Conservation (phyloP, 257 asterid species). For the Parsonsia alboflavescens region DNA sequence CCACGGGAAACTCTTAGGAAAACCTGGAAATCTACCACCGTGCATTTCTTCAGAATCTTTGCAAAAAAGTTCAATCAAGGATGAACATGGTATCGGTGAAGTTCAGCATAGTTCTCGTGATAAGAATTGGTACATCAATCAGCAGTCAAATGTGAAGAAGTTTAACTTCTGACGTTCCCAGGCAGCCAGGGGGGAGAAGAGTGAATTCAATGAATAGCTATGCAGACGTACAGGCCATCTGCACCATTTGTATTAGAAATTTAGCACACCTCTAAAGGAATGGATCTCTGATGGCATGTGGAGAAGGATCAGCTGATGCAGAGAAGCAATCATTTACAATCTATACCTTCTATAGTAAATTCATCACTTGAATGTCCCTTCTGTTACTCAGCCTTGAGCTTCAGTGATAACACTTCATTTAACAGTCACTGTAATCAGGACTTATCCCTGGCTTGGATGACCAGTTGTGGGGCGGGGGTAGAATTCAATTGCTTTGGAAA, state of each 20-base stretch:
- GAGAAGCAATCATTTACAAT: not conserved
- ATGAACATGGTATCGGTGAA: not conserved
- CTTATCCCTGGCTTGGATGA: not conserved
- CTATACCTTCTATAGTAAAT: not conserved
- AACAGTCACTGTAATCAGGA: not conserved
- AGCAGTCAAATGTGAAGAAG: not conserved
- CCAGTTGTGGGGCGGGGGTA: no score
- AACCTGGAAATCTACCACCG: not conserved
- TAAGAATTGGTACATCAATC: not conserved
- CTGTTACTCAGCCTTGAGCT: not conserved
- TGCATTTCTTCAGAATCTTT: not conserved
- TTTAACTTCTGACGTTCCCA: no score
- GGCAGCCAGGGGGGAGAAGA: not conserved
- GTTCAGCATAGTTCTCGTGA: not conserved
- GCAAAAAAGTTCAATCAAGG: not conserved
- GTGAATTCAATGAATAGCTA: not conserved
- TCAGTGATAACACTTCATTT: not conserved
- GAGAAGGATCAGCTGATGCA: not conserved
- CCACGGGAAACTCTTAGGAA: not conserved
- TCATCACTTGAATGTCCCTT: not conserved
- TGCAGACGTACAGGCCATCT: not conserved
- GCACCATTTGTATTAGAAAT: not conserved
- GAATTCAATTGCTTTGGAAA: slow-evolving; percentile 25
- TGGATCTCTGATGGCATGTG: not conserved
- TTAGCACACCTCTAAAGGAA: not conserved